Conservation (phyloP, 305 asterid species). For the Plantago coronopus region DNA sequence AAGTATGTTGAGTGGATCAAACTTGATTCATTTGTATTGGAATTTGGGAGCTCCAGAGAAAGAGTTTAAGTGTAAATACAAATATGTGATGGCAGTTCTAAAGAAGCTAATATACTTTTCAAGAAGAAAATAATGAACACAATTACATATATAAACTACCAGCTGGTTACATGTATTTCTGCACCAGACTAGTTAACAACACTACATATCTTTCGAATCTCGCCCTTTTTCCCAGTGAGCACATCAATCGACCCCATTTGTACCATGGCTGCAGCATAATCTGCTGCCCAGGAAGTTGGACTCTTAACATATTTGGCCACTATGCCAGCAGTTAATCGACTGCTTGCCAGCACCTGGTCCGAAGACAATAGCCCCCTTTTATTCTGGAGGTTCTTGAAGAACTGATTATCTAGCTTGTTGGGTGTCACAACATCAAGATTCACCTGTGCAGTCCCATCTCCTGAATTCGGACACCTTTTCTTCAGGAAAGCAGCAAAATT, state of each 20-base stretch:
- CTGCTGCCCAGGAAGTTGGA: conserved; percentile 1
- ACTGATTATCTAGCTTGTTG: neutral
- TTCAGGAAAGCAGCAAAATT: no score
- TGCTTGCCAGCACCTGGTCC: neutral
- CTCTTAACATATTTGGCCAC: neutral
- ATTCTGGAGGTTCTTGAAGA: neutral
- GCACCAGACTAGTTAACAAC: neutral
- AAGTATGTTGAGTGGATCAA: no score
- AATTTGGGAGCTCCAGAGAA: no score
- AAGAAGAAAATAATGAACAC: no score
- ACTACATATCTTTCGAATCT: conserved; percentile 11
- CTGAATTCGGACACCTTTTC: no score
- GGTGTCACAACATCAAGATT: conserved; percentile 4
- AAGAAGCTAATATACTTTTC: no score
- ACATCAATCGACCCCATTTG: conserved; percentile 17
- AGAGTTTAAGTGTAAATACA: no score
- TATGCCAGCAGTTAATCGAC: conserved; percentile 5
- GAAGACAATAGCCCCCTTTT: conserved; percentile 1
- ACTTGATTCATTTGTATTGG: no score
- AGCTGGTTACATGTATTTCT: neutral
- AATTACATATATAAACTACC: no score
- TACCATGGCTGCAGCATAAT: conserved; percentile 12
- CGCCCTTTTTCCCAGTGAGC: conserved; percentile 1
- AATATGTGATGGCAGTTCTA: no score
- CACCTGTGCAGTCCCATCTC: no score